Evolutionary conservation across 257 asterid species (phyloP), one percentile per base, ranked within the genome.

Genomic region (Solanum piurae): DNA sequence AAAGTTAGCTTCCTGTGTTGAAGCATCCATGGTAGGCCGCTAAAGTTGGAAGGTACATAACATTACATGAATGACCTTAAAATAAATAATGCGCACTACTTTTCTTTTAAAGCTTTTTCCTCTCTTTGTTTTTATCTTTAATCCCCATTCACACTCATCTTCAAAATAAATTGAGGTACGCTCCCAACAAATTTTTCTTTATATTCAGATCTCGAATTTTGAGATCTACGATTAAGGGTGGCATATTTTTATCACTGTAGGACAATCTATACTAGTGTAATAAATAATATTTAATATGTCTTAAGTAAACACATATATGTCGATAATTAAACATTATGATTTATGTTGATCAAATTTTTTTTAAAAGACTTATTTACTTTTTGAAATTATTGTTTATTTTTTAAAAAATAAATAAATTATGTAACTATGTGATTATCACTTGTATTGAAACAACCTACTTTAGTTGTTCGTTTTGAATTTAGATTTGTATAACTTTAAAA

Each of bases 191-290:
- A 0, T 5, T 16, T 2, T 52, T 52, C 4, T 20, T 55, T 8
- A 55, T 55, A 55, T 55, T 6, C 0, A 1, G 0, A 0, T 3
- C 0, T 20, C 1, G 10, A 55, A 18, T 52, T 52, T 52, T 18
- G 3, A 52, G 21, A 52, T 6, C 0, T 52, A 6, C 21, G 0
- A 18, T 52, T 55, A 55, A 55, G 11, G 9, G 64, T 20, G 64
- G 0, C 23, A 55, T 0, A 20, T 8, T 55, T 6, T 3, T 3
- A 7, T 7, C 25, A 20, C 1, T 20, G 0, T 0, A 55, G 4
- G 9, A 20, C 1, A 55, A 55, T 20, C 25, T 20, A 55, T 55
- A 55, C 6, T 55, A 20, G 10, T 55, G 64, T 55, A 55, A 18
- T 0, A 55, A 18, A 58, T 20, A 20, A 3, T 20, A 20, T 1